Percentiles rank a stretch among this genome's conserved stretches.
Conservation (phyloP, 495 filamentous ascomycete genomes). For the Astrothelium macrocarpum region DNA sequence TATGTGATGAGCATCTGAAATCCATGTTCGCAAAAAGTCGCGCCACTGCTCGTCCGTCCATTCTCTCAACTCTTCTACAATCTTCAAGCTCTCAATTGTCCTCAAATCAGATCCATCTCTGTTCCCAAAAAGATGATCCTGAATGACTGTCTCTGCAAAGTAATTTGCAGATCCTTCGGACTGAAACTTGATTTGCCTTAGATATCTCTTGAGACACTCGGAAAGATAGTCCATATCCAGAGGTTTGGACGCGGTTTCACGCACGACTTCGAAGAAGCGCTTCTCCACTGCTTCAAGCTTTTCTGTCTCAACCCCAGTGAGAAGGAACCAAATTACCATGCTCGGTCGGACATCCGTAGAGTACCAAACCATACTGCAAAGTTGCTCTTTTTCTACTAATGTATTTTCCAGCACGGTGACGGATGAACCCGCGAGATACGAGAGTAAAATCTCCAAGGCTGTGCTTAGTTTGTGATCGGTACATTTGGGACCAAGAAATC, state of each 20-base stretch:
- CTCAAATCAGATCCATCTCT: constrained; percentile 72
- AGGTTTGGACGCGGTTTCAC: constrained; percentile 65
- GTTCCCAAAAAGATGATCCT: constrained; percentile 82
- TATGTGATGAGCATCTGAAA: constrained; percentile 75
- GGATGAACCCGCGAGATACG: constrained; percentile 84
- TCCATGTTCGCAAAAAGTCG: constrained; percentile 68
- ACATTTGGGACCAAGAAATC: constrained; percentile 75
- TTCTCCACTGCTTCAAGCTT: constrained; percentile 75
- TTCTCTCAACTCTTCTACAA: constrained; percentile 64
- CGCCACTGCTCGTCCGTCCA: constrained; percentile 84
- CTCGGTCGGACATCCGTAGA: constrained; percentile 68
- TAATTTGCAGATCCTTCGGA: constrained; percentile 66
- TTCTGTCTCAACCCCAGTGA: constrained; percentile 77
- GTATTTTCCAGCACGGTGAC: constrained; percentile 84
- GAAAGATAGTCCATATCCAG: constrained; percentile 82
- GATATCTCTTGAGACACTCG: constrained; percentile 72
- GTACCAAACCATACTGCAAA: constrained; percentile 73
- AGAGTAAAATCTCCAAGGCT: constrained; percentile 65
- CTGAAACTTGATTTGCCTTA: constrained; percentile 65
- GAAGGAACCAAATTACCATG: constrained; percentile 68
- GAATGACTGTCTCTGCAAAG: constrained; percentile 73
- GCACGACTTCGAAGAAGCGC: constrained; percentile 73
- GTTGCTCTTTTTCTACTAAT: constrained; percentile 86
- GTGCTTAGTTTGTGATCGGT: constrained; percentile 44
- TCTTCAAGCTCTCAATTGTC: constrained; percentile 54